phyloP scores from a whole-genome alignment of 2,329 filamentous ascomycete genomes.

The Colletotrichum sp. region DNA sequence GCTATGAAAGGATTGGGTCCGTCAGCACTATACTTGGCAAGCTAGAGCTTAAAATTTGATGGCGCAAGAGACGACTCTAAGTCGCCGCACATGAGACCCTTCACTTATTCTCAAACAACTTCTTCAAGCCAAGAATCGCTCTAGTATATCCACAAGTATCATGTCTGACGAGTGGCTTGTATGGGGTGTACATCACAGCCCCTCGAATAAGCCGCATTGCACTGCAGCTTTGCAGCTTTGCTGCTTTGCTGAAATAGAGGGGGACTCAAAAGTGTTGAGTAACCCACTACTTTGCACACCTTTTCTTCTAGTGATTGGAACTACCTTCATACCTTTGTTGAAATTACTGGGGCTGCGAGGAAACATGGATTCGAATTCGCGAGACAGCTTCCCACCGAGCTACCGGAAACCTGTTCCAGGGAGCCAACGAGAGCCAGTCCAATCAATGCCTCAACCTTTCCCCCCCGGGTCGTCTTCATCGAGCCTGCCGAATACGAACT shows the following conservation, averaged over 20 bases:
- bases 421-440: neutral
- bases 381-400: neutral
- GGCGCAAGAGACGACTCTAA: neutral
- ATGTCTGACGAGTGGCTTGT: neutral
- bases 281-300: neutral
- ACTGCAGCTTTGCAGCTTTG: too few species aligned
- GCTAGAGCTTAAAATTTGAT: neutral
- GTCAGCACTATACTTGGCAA: neutral
- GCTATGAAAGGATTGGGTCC: neutral
- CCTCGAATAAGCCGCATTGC: neutral
- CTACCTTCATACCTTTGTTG: neutral
- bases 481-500: neutral
- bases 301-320: neutral
- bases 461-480: neutral
- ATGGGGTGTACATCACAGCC: neutral
- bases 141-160: neutral
- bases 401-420: neutral
- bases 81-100: neutral
- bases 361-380: neutral
- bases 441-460: neutral
- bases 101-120: neutral
- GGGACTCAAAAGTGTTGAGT: neutral
- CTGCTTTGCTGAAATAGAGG: neutral
- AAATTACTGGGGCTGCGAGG: neutral
- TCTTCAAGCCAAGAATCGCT: neutral